phyloP scores from a whole-genome alignment of 768 basidiomycete genomes.

The Tricholoma matsutake region DNA sequence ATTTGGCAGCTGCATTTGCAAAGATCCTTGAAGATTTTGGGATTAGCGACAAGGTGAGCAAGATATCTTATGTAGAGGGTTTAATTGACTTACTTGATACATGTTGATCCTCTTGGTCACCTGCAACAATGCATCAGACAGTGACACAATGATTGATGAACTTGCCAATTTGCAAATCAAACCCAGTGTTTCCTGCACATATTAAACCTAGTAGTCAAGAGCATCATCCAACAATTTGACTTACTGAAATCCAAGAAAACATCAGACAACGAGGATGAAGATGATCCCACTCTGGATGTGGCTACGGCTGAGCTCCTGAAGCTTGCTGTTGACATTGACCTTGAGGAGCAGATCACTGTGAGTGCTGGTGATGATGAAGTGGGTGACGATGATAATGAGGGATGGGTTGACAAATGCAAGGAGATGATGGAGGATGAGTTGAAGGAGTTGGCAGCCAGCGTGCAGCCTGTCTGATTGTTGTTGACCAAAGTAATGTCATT shows the following conservation, averaged over 20 bases:
- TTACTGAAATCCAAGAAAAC: conserved; percentile 8
- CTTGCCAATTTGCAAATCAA: conserved; percentile 17
- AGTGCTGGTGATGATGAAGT: no score
- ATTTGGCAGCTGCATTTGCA: conserved; percentile 27
- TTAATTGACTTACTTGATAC: conserved; percentile 9
- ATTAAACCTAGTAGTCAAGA: conserved; percentile 32
- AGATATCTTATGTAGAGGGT: neutral
- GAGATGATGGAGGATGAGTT: neutral
- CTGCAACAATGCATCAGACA: conserved; percentile 31
- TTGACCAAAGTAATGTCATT: neutral
- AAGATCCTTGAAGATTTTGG: conserved; percentile 29
- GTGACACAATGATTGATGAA: conserved; percentile 30
- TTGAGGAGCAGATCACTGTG: no score
- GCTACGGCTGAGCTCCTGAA: neutral
- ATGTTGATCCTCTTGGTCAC: conserved; percentile 26
- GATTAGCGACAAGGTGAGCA: conserved; percentile 29
- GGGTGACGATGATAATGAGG: no score
- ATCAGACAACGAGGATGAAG: neutral
- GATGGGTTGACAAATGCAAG: neutral
- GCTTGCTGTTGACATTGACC: neutral
- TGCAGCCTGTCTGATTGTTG: neutral
- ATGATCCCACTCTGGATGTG: neutral
- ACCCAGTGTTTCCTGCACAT: conserved; percentile 34
- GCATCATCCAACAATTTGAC: conserved; percentile 28
- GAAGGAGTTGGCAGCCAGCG: neutral